These are phyloP conservation scores for Paramecium primaurelia DNA, from an alignment of 73 alveolate species.

Conservation along the genomic window DNA sequence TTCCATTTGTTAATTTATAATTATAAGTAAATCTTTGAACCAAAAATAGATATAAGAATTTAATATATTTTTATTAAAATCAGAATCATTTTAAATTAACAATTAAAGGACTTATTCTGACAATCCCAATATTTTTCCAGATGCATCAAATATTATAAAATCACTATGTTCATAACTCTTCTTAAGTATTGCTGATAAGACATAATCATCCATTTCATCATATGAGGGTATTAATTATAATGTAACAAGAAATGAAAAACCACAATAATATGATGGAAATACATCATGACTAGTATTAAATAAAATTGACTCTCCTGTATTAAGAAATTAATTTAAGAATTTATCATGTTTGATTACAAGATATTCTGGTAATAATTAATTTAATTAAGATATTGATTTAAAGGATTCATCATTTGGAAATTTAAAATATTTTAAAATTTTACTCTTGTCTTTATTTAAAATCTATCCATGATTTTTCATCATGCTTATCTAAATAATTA, in stretches of 20 bases:
- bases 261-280: not conserved
- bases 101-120: not conserved
- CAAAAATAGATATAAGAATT: not conserved
- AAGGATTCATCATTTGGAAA: not conserved
- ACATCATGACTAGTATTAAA: not conserved
- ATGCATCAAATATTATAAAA: not conserved
- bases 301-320: not conserved
- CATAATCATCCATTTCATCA: not conserved
- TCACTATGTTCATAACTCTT: not conserved
- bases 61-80: not conserved
- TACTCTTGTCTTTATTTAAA: not conserved
- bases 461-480: not conserved
- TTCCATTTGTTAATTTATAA: not conserved
- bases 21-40: not conserved
- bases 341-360: not conserved
- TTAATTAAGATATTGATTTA: not conserved
- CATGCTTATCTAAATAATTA: not conserved
- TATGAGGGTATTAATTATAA: not conserved
- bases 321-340: not conserved
- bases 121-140: not conserved
- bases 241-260: not conserved
- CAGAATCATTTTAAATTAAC: not conserved
- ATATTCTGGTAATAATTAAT: not conserved
- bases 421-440: not conserved
- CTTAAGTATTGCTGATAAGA: not conserved